These are phyloP conservation scores for Lepraria neglecta DNA, from an alignment of 495 filamentous ascomycete genomes.

Conservation along the genomic window DNA sequence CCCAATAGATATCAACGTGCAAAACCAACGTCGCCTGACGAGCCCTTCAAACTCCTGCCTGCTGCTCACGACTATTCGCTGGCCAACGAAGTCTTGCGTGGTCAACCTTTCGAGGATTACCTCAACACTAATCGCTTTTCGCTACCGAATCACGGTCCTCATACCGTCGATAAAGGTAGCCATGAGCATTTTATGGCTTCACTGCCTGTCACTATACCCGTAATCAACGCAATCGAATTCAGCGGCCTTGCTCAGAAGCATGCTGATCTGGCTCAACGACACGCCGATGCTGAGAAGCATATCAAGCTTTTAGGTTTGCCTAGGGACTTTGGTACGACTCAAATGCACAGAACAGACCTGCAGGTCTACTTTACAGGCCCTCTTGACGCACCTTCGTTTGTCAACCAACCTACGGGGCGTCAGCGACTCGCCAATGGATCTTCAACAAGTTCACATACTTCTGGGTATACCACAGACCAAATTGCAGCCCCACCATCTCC, in stretches of 20 bases:
- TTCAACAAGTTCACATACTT: background rate
- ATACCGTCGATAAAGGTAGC: background rate
- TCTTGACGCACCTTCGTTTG: too few species aligned
- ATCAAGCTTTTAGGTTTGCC: background rate
- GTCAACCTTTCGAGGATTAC: too few species aligned
- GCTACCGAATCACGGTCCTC: background rate
- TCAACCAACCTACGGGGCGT: background rate
- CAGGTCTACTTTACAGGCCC: background rate
- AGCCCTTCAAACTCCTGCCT: background rate
- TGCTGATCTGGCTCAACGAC: slow-evolving; percentile 10
- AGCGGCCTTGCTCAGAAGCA: slow-evolving; percentile 4
- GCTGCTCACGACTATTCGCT: background rate
- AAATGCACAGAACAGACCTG: background rate
- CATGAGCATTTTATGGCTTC: background rate
- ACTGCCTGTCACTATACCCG: background rate
- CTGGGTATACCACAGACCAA: background rate
- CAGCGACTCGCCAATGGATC: background rate
- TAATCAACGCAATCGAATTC: background rate
- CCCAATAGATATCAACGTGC: background rate
- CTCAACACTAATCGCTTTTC: too few species aligned
- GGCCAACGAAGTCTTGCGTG: too few species aligned
- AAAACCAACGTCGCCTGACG: background rate
- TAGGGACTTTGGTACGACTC: too few species aligned
- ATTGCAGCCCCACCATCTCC: background rate
- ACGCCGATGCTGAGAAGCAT: slow-evolving; percentile 9